Base-by-base conservation (phyloP, 2,329 filamentous ascomycete species). In the Diaporthe sp. region DNA sequence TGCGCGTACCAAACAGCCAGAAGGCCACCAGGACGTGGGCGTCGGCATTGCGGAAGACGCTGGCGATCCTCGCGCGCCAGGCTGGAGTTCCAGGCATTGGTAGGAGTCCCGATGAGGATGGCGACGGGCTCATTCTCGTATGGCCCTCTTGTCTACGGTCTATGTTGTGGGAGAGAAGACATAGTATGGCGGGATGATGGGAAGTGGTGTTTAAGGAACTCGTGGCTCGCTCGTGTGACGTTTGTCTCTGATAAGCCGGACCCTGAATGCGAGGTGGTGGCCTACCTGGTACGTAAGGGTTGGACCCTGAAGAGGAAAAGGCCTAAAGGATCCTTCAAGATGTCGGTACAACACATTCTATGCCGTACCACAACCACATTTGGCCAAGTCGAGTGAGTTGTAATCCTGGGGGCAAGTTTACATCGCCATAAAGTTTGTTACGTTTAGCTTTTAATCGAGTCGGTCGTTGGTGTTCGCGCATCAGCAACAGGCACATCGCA, bases 1-100 rank as follows among this genome's bases (percentile, higher is more conserved):
- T 31, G 13, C 51, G 78, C 85, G 79, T 87, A 98, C 96, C 96
- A 82, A 98, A 97, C 2, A 98, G 88, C 96, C 96, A 98, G 82
- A 98, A 98, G 39, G 96, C 94, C 70, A 92, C 82, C 74, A 95
- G 89, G 22, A 98, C 94, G 70, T 92, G 88, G 1, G 90, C 88
- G 81, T 97, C 92, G 65, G 92, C 90, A 75, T 92, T 92, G 42
- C 89, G 88, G 74, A 97, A 91, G 61, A 94, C 80, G 28, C 88
- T 86, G 68, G 85, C 86, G 37, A 97, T 81, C 49, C 94, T 91
- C 37, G 92, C 91, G 75, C 88, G 88, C 84, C 94, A 96, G 0
- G 88, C 86, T 3, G 89, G 87, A 39, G 89, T 85, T 20, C 90
- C 90, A 12, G 91, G 90, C 81, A 92, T 85, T 49, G 90, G 91